Evolutionary conservation across 371 early-diverging fungal species (phyloP).

Genomic region (Lichtheimia corymbifera): DNA sequence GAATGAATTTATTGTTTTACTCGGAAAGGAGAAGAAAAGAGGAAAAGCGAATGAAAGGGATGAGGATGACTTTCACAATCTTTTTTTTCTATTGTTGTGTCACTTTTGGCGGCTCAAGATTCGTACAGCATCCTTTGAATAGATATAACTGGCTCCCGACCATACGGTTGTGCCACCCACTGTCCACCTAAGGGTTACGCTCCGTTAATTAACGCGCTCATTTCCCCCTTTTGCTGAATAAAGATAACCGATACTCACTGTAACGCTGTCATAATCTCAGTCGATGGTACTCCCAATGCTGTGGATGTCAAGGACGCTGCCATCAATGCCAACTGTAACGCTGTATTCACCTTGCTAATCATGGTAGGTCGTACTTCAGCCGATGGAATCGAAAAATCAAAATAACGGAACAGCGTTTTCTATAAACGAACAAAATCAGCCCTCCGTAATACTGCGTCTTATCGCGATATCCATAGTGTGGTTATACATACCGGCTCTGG

Average conservation of each 20-base stretch:
- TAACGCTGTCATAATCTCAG: constrained; percentile 39
- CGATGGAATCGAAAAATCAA: constrained; percentile 88
- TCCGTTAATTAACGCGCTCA: too few relatives aligned
- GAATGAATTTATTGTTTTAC: not conserved
- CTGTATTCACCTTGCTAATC: constrained; percentile 92
- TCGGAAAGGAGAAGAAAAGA: constrained; percentile 5
- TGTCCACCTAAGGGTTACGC: constrained; percentile 43
- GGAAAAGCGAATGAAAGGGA: not conserved
- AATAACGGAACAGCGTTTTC: constrained; percentile 86
- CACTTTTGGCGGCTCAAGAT: constrained; percentile 37
- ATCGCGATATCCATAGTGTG: too few relatives aligned
- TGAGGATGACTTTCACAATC: constrained; percentile 2
- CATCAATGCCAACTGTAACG: constrained; percentile 86
- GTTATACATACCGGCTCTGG: constrained; percentile 76
- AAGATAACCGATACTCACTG: constrained; percentile 29
- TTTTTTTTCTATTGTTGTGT: constrained; percentile 2
- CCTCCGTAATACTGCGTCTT: constrained; percentile 2
- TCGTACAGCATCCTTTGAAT: constrained; percentile 75
- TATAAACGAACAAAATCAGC: constrained; percentile 23
- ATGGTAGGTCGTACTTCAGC: constrained; percentile 88
- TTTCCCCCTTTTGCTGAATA: constrained; percentile 1
- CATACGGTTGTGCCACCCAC: constrained; percentile 84
- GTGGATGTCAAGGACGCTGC: constrained; percentile 66
- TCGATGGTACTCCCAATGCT: constrained; percentile 28
- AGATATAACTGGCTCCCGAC: constrained; percentile 79